phyloP scores from a whole-genome alignment of 1,284 basidiomycete species.

The Papiliotrema terrestris region DNA sequence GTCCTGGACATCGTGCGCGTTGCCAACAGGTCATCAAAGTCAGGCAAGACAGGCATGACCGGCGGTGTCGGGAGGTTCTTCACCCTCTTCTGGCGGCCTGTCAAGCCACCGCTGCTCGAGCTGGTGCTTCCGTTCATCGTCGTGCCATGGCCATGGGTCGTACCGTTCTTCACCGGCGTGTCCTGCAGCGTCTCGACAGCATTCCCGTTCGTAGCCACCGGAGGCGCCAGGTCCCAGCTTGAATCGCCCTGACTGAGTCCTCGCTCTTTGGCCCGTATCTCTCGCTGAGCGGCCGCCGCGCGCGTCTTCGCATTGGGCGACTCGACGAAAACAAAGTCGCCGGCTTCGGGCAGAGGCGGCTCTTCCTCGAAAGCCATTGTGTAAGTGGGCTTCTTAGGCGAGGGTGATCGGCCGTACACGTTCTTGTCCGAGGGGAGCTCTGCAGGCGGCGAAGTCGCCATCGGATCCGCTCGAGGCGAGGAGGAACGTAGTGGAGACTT shows the following conservation, averaged over 20 bases:
- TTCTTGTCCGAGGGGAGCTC: neutral
- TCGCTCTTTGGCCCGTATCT: constrained; percentile 1
- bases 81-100: constrained; percentile 11
- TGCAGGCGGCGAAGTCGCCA: neutral
- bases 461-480: constrained; percentile 1
- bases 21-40: constrained; percentile 38
- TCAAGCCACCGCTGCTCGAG: neutral
- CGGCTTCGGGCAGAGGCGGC: neutral
- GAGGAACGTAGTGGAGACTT: constrained; percentile 3
- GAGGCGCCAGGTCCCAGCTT: neutral
- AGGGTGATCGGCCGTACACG: neutral
- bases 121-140: neutral
- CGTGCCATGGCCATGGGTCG: neutral
- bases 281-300: constrained; percentile 18
- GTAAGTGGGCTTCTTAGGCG: neutral
- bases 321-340: constrained; percentile 31
- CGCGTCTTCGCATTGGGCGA: constrained; percentile 28
- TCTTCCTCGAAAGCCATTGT: neutral
- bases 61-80: constrained; percentile 41
- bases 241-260: neutral
- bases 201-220: neutral
- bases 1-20: constrained; percentile 15
- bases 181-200: neutral
- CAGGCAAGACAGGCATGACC: constrained; percentile 46
- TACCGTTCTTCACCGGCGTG: neutral